Evolutionary conservation across 345 rosid genomes (phyloP).

Genomic region (Corchorus capsularis): DNA sequence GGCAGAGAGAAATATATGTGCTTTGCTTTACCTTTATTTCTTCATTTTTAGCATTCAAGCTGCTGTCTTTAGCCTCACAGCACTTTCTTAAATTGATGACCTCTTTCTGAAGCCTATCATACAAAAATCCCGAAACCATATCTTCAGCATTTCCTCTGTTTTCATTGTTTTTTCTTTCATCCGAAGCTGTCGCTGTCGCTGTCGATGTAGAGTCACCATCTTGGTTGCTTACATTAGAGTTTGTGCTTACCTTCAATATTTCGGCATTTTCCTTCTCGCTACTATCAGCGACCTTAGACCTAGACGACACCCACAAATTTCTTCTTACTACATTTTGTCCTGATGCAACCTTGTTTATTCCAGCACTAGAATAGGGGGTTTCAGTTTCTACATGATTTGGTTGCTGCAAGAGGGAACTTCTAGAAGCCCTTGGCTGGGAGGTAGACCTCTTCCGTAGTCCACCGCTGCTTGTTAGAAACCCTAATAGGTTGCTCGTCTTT

Average conservation of each 20-base stretch:
- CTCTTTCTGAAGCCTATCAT: constrained; percentile 89
- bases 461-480: constrained; percentile 62
- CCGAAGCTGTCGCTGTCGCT: not conserved
- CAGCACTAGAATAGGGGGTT: constrained; percentile 10
- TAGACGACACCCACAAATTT: constrained; percentile 61
- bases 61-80: constrained; percentile 63
- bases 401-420: constrained; percentile 49
- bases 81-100: constrained; percentile 63
- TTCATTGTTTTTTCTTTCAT: constrained; percentile 26
- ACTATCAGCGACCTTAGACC: constrained; percentile 51
- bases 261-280: constrained; percentile 65
- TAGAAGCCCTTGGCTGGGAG: constrained; percentile 67
- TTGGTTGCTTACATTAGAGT: constrained; percentile 21
- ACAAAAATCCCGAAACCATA: constrained; percentile 81
- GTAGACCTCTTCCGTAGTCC: constrained; percentile 68
- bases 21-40: constrained; percentile 65
- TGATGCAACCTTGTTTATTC: constrained; percentile 30
- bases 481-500: constrained; percentile 62
- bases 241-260: constrained; percentile 35
- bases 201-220: constrained; percentile 16
- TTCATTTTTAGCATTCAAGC: constrained; percentile 61
- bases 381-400: constrained; percentile 38
- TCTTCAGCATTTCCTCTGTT: constrained; percentile 44
- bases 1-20: not conserved
- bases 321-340: constrained; percentile 41